Evolutionary conservation across 2,329 filamentous ascomycete species (phyloP), one percentile per base, ranked within the genome.

Genomic region (Fusarium goolgardi): DNA sequence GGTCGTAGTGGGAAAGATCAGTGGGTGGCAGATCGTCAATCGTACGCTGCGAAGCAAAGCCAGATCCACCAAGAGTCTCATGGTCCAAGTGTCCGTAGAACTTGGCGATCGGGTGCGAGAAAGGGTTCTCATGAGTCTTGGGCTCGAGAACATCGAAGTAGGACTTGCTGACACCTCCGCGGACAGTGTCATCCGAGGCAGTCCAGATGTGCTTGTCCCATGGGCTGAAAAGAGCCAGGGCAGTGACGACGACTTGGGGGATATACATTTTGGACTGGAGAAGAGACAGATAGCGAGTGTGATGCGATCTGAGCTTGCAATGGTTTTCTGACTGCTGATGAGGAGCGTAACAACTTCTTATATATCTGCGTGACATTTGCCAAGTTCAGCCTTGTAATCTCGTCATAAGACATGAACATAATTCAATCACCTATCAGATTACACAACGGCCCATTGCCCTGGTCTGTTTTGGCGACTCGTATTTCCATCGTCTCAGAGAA

Each of bases 121-220:
- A 50, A 1, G 47, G 47, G 6, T 50, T 50, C 5, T 50, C 47
- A 1, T 39, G 21, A 15, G 47, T 50, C 21, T 50, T 35, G 13
- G 47, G 47, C 5, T 50, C 47, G 2, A 50, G 47, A 13, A 50
- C 47, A 4, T 50, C 47, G 2, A 50, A 35, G 18, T 50, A 50
- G 15, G 32, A 50, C 15, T 50, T 18, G 18, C 47, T 50, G 13
- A 50, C 20, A 12, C 32, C 32, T 6, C 47, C 47, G 3, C 47
- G 47, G 18, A 50, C 47, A 10, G 32, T 50, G 10, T 50, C 47
- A n/a, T 50, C 47, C 4, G 47, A 50, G 13, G 47, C 47, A 16
- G 47, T 50, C 47, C 47, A 50, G 8, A 50, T 50, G 18, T 18
- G 11, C 25, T 39, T 27, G n/a, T 50, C 47, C 32, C 47, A 50